Percentiles rank a stretch among this genome's conserved stretches.
These are phyloP conservation scores for Colletotrichum abscissum DNA, from an alignment of 2,329 filamentous ascomycete genomes.

Conservation along the genomic window DNA sequence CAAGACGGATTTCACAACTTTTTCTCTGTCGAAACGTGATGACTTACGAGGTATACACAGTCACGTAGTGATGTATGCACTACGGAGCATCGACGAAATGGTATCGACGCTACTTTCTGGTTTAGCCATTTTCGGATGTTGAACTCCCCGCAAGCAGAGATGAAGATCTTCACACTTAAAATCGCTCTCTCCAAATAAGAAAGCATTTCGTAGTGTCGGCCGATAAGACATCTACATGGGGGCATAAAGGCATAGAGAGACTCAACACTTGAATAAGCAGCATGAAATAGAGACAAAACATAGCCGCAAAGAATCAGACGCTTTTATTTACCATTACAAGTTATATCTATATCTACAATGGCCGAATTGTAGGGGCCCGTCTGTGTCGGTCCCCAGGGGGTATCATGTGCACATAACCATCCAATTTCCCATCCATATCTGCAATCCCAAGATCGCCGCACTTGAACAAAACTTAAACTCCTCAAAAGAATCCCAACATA, in stretches of 20 bases:
- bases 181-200: background rate
- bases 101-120: no score
- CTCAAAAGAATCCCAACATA: slow-evolving; percentile 19
- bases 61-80: no score
- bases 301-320: slow-evolving; percentile 25
- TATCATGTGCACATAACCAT: slow-evolving; percentile 41
- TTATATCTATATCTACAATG: slow-evolving; percentile 33
- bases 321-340: slow-evolving; percentile 33
- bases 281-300: background rate
- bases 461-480: slow-evolving; percentile 9
- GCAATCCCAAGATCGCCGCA: background rate
- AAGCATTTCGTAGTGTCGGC: background rate
- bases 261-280: background rate
- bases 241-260: no score
- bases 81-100: no score
- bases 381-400: slow-evolving; percentile 37
- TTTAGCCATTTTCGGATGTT: background rate
- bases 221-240: no score
- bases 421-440: slow-evolving; percentile 32
- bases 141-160: background rate
- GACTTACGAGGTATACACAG: no score
- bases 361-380: slow-evolving; percentile 23
- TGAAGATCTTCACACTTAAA: background rate
- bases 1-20: no score
- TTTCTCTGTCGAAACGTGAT: no score